Evolutionary conservation across 2,329 filamentous ascomycete species (phyloP), one percentile per base, ranked within the genome.

Genomic region (Talaromyces sp.): DNA sequence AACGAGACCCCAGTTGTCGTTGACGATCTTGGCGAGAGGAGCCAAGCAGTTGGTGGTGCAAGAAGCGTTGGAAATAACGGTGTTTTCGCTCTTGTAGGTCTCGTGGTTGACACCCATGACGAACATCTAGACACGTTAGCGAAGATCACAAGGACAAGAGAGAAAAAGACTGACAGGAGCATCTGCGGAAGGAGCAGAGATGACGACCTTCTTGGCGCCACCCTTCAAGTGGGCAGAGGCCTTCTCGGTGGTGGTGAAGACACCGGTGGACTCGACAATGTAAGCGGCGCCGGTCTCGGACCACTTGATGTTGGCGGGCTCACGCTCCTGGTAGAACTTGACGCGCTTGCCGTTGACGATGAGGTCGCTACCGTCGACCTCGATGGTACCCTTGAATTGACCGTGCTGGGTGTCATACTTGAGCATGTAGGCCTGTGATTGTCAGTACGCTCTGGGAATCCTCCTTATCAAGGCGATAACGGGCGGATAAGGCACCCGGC

Each of bases 1-100:
- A 78, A 97, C 83, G 81, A 99, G 95, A 82, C 87, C 90, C 86
- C 90, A 99, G 84, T 97, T 96, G 88, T 98, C 94, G 89, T 99
- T 86, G 85, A 99, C 89, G 79, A 98, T 93, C 91, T 98, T 99
- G 86, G 95, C 95, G 72, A 99, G 91, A 80, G 95, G 95, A 82
- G 95, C 95, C 83, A 99, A 85, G 90, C 95, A 98, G 92, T 99
- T 99, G 87, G 95, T 98, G 82, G 95, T 99, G 92, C 95, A 98
- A 75, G 95, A 98, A 76, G 95, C 95, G 87, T 99, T 99, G 85
- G 95, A 98, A 85, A 98, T 92, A 81, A 99, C 90, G 76, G 92
- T 85, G 82, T 95, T 87, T 80, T 91, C 91, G 80, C 90, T 89
- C 82, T 91, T 94, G 90, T 98, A 98, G 76, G 83, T 86, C 82